phyloP scores from a whole-genome alignment of 768 basidiomycete species.

The Xerocomus spinulosus region DNA sequence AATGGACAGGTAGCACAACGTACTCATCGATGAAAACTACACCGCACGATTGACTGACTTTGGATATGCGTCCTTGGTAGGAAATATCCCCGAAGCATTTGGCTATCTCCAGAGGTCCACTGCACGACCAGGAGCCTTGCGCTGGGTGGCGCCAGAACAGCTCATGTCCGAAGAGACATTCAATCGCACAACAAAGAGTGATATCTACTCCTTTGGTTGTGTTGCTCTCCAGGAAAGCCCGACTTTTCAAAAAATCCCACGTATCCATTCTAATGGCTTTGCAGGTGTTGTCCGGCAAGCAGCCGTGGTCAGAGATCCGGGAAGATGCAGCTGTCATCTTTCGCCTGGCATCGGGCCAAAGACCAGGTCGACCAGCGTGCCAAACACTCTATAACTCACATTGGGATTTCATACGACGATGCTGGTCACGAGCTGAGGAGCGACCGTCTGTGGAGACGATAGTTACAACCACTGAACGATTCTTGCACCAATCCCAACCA shows the following conservation, averaged over 20 bases:
- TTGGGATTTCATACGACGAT: no score
- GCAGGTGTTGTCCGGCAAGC: not conserved
- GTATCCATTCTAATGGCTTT: not conserved
- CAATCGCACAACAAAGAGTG: not conserved
- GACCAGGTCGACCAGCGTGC: no score
- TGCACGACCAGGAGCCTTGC: not conserved
- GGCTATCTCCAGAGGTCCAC: not conserved
- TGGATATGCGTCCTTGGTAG: conserved; percentile 19
- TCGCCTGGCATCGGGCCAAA: no score
- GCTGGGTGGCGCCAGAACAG: not conserved
- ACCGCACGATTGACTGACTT: conserved; percentile 42
- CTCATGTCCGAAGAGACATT: not conserved
- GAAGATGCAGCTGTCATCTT: not conserved
- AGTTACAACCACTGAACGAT: no score
- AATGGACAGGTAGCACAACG: conserved; percentile 9
- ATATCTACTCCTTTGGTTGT: not conserved
- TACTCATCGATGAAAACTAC: conserved; percentile 13
- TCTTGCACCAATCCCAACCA: no score
- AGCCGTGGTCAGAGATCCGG: not conserved
- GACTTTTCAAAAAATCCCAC: no score
- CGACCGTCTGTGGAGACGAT: no score
- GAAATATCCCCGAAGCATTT: not conserved
- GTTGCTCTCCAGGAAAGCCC: not conserved
- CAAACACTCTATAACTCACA: no score
- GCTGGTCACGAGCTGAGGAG: no score